phyloP scores from a whole-genome alignment of 1,139 yeast species.

The Taiozyma onychis region DNA sequence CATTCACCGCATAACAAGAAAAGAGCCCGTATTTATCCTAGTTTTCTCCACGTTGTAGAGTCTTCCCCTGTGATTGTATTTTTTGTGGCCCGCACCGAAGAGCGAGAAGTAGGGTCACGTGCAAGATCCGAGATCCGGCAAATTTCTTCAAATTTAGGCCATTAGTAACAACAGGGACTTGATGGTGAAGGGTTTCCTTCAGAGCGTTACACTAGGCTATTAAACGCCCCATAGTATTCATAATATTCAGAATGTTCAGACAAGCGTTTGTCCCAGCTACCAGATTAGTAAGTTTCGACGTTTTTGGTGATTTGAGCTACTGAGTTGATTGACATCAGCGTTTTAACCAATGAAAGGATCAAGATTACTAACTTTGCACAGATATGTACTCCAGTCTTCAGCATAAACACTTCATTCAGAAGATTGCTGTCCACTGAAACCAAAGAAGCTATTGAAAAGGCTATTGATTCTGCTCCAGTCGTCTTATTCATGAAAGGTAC shows the following conservation, averaged over 20 bases:
- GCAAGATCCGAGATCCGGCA: not conserved
- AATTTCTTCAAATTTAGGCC: not conserved
- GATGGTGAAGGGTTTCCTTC: not conserved
- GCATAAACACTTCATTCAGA: conserved; percentile 13
- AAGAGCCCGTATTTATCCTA: not conserved
- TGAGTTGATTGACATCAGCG: not conserved
- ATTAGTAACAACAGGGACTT: not conserved
- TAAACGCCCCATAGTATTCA: not conserved
- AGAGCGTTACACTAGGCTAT: not conserved
- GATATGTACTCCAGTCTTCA: conserved; percentile 2
- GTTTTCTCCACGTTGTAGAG: not conserved
- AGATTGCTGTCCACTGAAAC: conserved; percentile 77
- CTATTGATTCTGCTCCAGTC: conserved; percentile 84
- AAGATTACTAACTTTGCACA: not conserved
- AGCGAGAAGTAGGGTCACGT: not conserved
- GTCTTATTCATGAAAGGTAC: conserved; percentile 96
- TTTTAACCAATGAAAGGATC: not conserved
- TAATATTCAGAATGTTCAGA: conserved; percentile 6
- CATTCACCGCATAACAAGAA: not conserved
- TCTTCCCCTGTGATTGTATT: not conserved
- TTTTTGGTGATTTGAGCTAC: not conserved
- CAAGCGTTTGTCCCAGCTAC: conserved; percentile 1
- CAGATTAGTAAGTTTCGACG: conserved; percentile 4
- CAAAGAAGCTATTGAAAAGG: conserved; percentile 74
- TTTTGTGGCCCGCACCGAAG: not conserved